Evolutionary conservation across 1,284 basidiomycete genomes (phyloP), one percentile per base, ranked within the genome.

Genomic region (Malassezia slooffiae): DNA sequence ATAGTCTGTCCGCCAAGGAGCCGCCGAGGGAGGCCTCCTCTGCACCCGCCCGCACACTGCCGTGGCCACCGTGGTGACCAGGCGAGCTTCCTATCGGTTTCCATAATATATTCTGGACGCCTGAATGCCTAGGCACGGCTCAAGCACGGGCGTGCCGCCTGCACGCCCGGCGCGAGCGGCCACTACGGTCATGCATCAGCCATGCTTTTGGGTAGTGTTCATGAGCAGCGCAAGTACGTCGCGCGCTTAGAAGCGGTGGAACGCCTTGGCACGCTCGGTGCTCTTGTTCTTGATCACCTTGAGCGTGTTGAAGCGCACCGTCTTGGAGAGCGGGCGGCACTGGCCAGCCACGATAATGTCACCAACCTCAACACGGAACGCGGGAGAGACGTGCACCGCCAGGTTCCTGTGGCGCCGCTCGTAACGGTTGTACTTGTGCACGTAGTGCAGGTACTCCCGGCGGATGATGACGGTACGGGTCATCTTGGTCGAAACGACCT

Each of bases 401-500:
- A 97, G 74, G 79, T 99, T 99, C 78, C 91, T 93, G 80, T 99
- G 93, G 69, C 64, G 61, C 60, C 70, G 70, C 63, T 72, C 71
- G 70, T 72, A 72, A 57, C 71, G 67, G 62, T 69, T 87, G 81
- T 97, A 99, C 79, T 99, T 97, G 65, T 90, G 87, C 71, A 97
- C 81, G 75, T 86, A 97, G 77, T 96, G 93, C 32, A 74, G 70
- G 67, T 96, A 99, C 73, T 99, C 93, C 70, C 93, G 79, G 59
- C 93, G 90, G 76, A 97, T 89, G 75, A 97, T 81, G 72, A 96
- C 79, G 53, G 93, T 97, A 70, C 93, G 87, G 73, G 83, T 93
- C 93, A 99, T 97, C 80, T 99, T 99, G 39, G 90, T 95, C 58
- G 91, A 96, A 49, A 97, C 77, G 59, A 97, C 90, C 72, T 84